A percentile compares a stretch with the other conserved stretches of the same genome.
Conservation (phyloP, 2,329 filamentous ascomycete species). For the Botrytis medusae region DNA sequence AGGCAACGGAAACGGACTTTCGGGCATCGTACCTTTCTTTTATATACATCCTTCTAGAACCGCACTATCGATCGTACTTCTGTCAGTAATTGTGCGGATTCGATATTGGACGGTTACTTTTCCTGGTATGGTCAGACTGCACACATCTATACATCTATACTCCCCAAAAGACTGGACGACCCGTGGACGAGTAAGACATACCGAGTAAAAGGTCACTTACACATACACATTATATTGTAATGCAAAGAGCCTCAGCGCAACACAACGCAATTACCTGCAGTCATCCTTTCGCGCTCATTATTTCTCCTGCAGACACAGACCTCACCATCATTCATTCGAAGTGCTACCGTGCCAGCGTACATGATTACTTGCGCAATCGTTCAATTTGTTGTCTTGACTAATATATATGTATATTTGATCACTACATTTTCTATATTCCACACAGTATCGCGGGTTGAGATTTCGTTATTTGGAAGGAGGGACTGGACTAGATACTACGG, state of each 20-base stretch:
- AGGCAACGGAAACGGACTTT: background rate
- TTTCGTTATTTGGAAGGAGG: background rate
- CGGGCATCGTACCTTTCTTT: background rate
- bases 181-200: background rate
- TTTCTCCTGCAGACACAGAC: constrained; percentile 10
- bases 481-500: background rate
- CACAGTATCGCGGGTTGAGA: background rate
- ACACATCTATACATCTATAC: background rate
- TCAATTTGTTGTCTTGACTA: background rate
- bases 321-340: constrained; percentile 7
- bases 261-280: constrained; percentile 1
- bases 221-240: background rate
- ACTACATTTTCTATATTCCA: background rate
- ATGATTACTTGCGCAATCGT: background rate
- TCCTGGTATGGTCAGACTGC: constrained; percentile 6
- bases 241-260: constrained; percentile 8
- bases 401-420: background rate
- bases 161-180: background rate
- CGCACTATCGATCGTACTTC: background rate
- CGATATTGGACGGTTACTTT: background rate
- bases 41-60: background rate
- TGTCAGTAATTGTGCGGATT: constrained; percentile 4
- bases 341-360: background rate
- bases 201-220: constrained; percentile 4
- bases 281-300: background rate